A percentile compares a stretch with the other conserved stretches of the same genome.
Evolutionary conservation across 2,329 filamentous ascomycete genomes (phyloP).

Genomic region (Nakataea oryzae): DNA sequence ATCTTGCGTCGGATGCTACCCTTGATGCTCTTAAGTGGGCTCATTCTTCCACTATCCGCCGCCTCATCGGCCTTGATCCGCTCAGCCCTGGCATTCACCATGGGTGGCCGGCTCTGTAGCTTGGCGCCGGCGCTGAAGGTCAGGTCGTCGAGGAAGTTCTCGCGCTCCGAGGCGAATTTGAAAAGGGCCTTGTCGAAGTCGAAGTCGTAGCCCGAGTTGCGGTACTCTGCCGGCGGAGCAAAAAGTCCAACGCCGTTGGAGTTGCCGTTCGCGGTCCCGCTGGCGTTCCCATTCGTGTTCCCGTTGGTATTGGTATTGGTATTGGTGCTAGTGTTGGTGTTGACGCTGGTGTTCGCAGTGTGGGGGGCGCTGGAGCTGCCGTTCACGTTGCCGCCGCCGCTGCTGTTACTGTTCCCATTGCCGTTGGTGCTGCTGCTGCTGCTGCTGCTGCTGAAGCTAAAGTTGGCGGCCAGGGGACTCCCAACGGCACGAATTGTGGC

Average conservation of each 20-base stretch:
- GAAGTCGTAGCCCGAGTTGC: constrained; percentile 45
- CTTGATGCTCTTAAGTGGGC: constrained; percentile 50
- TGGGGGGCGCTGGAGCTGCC: constrained; percentile 7
- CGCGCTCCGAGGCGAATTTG: constrained; percentile 92
- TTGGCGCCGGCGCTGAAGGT: constrained; percentile 80
- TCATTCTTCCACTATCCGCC: constrained; percentile 38
- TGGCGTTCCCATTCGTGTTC: constrained; percentile 23
- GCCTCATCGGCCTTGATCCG: constrained; percentile 69
- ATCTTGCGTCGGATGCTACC: constrained; percentile 88
- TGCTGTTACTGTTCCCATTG: constrained; percentile 9
- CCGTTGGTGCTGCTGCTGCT: constrained; percentile 20
- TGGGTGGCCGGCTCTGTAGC: constrained; percentile 56
- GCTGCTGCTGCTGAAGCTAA: constrained; percentile 8
- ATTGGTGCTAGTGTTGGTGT: constrained; percentile 15
- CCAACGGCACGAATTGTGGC: constrained; percentile 44
- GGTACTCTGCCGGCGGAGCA: not conserved
- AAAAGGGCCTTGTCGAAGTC: constrained; percentile 90
- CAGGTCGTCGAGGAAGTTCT: constrained; percentile 86
- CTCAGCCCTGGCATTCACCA: constrained; percentile 71
- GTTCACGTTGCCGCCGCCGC: no score
- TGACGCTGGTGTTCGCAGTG: constrained; percentile 17
- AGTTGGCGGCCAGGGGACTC: not conserved
- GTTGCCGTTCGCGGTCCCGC: constrained; percentile 5
- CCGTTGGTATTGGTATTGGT: constrained; percentile 11
- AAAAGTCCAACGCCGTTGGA: not conserved